These are phyloP conservation scores for Phytophthora tubulina DNA, from an alignment of 352 stramenopile genomes.

Conservation along the genomic window DNA sequence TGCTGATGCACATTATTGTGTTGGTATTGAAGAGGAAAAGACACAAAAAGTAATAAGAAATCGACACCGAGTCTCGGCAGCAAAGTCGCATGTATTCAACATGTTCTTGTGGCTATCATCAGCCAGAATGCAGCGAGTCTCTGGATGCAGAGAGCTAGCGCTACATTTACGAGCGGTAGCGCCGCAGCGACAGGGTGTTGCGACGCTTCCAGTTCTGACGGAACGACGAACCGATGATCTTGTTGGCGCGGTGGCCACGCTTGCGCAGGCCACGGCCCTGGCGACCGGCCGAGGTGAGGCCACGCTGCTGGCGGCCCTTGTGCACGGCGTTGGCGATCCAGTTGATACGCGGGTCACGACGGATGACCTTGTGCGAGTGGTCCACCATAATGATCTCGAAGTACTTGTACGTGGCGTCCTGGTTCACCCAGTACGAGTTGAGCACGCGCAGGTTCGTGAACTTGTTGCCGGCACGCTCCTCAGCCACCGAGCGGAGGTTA, in stretches of 20 bases:
- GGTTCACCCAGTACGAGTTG: conserved; percentile 99
- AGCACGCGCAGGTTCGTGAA: conserved; percentile 99
- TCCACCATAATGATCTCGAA: conserved; percentile 99
- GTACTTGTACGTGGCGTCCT: conserved; percentile 99
- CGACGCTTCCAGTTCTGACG: conserved; percentile 98
- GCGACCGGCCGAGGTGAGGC: conserved; percentile 98
- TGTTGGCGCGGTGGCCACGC: conserved; percentile 99
- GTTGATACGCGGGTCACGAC: conserved; percentile 99
- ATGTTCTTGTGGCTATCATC: conserved; percentile 34
- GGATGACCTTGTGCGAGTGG: conserved; percentile 97
- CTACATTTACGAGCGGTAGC: conserved; percentile 95
- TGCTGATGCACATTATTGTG: neutral
- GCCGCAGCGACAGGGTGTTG: conserved; percentile 98
- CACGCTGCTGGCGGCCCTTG: conserved; percentile 99
- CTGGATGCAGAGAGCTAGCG: conserved; percentile 31
- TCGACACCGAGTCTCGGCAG: conserved; percentile 38
- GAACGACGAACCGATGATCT: conserved; percentile 98
- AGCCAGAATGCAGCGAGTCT: conserved; percentile 43
- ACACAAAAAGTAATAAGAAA: conserved; percentile 12
- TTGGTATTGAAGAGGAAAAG: neutral
- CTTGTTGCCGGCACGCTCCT: conserved; percentile 98
- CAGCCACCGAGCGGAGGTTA: conserved; percentile 98
- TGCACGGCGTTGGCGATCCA: conserved; percentile 99
- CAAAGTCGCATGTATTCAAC: conserved; percentile 58
- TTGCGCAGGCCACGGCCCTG: conserved; percentile 98